phyloP scores from a whole-genome alignment of 495 filamentous ascomycete species.

The Talaromyces ruber region DNA sequence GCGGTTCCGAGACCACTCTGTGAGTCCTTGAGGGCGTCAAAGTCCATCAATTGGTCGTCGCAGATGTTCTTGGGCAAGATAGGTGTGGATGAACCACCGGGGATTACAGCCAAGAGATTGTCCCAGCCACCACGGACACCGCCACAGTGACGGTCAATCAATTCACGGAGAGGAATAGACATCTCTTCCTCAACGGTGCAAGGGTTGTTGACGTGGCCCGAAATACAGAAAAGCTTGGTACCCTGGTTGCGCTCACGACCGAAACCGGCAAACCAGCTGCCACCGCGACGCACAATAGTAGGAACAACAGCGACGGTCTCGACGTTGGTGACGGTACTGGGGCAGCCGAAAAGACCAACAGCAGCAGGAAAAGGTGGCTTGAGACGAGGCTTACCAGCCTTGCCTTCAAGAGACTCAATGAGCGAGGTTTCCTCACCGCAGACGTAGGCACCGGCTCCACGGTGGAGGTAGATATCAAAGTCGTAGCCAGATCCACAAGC shows the following conservation, averaged over 20 bases:
- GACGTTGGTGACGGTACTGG: conserved; percentile 95
- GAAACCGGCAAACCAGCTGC: conserved; percentile 84
- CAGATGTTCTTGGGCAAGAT: conserved; percentile 82
- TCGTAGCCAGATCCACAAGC: conserved; percentile 95
- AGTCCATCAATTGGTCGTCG: conserved; percentile 96
- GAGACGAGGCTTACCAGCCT: conserved; percentile 94
- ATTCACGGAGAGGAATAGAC: conserved; percentile 86
- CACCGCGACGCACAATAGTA: conserved; percentile 89
- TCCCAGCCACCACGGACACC: conserved; percentile 97
- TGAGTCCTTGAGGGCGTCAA: conserved; percentile 94
- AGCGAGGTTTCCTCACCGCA: conserved; percentile 97
- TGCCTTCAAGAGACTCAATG: conserved; percentile 96
- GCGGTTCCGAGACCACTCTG: conserved; percentile 97
- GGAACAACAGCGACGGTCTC: conserved; percentile 94
- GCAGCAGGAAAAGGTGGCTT: conserved; percentile 98
- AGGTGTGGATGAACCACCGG: conserved; percentile 92
- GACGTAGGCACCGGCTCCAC: conserved; percentile 94
- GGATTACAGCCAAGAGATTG: conserved; percentile 90
- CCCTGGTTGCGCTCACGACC: conserved; percentile 92
- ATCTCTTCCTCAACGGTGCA: conserved; percentile 98
- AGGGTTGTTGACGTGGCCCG: conserved; percentile 97
- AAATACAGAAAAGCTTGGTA: conserved; percentile 98
- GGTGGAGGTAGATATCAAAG: conserved; percentile 94
- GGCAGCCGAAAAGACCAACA: conserved; percentile 95
- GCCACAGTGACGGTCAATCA: conserved; percentile 96